Evolutionary conservation across 202 grass and related monocot genomes (phyloP), one percentile per base, ranked within the genome.

Genomic region (Saccharum hybrid): DNA sequence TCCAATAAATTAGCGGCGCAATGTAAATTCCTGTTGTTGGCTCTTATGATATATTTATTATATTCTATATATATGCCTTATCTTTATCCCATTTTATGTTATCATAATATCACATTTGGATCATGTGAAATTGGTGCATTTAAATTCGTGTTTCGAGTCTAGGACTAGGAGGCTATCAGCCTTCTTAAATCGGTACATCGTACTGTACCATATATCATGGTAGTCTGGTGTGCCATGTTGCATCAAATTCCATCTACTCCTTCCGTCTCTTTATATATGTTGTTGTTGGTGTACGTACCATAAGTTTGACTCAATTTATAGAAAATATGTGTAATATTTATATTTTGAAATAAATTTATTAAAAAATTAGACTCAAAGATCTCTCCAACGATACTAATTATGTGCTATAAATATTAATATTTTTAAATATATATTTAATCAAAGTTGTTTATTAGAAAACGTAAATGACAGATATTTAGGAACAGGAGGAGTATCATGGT

Each of bases 1-100:
- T 87, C 75, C 83, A 89, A 90, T 88, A 90, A 91, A 88, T 89
- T 79, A 89, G 77, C 13, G 21, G 66, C 59, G n/a, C 64, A 43
- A 74, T 90, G 89, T 88, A 90, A 87, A 77, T 84, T 87, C 76
- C 12, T 72, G 36, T 42, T 87, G 39, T 41, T 65, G 68, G 18
- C 37, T 64, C 39, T 22, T 21, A 45, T 80, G 12, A 64, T 31
- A 52, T 21, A 42, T 63, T 28, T 57, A 38, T 46, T 83, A 66
- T 77, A 33, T 65, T 26, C 28, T 56, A 12, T 64, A 72, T 57
- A 59, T 36, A 33, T 81, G 36, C 7, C n/a, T 22, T 37, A 26
- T 23, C n/a, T 73, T 63, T 28, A 1, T 45, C 30, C 13, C 7
- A 22, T 48, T 26, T n/a, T 16, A 36, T 64, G 15, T 64, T 31